Percentiles rank a stretch among this genome's conserved stretches.
Evolutionary conservation across 2,329 filamentous ascomycete genomes (phyloP).

Genomic region (Xylariaceae sp.): DNA sequence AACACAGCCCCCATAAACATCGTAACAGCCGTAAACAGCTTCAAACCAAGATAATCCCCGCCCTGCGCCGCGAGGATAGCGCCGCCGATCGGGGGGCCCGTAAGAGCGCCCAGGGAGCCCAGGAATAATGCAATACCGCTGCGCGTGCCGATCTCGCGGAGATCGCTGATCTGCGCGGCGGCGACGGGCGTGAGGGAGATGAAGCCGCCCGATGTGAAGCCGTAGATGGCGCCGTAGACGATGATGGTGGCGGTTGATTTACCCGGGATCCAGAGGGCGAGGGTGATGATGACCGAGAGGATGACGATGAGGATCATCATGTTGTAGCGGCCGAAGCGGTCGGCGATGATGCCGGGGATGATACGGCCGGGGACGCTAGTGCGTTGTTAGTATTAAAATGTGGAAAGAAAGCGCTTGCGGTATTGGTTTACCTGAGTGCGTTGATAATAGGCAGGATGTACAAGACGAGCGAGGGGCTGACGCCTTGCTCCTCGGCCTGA

Average conservation of each 20-base stretch:
- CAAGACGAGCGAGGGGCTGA: conserved; percentile 12
- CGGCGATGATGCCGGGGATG: conserved; percentile 44
- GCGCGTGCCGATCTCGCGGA: conserved; percentile 63
- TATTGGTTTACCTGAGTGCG: conserved; percentile 21
- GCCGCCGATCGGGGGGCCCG: conserved; percentile 63
- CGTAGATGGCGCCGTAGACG: conserved; percentile 57
- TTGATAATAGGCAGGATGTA: conserved; percentile 20
- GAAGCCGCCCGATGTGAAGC: conserved; percentile 60
- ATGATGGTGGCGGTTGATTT: conserved; percentile 44
- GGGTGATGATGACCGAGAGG: conserved; percentile 15
- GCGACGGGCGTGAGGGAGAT: conserved; percentile 57
- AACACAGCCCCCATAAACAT: conserved; percentile 23
- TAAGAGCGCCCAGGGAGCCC: conserved; percentile 59
- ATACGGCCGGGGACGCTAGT: conserved; percentile 40
- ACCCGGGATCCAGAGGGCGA: conserved; percentile 15
- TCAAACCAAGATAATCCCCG: conserved; percentile 53
- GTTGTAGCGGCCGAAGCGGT: conserved; percentile 38
- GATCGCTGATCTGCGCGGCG: conserved; percentile 65
- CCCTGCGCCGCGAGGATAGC: conserved; percentile 38
- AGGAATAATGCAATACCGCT: conserved; percentile 60
- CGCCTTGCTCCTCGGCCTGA: conserved; percentile 17
- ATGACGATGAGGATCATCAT: conserved; percentile 26
- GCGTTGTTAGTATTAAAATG: background rate
- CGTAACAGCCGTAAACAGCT: conserved; percentile 59
- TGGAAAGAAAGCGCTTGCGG: background rate